Conservation (phyloP, 2,329 filamentous ascomycete species). For the Penicillium nordicum region DNA sequence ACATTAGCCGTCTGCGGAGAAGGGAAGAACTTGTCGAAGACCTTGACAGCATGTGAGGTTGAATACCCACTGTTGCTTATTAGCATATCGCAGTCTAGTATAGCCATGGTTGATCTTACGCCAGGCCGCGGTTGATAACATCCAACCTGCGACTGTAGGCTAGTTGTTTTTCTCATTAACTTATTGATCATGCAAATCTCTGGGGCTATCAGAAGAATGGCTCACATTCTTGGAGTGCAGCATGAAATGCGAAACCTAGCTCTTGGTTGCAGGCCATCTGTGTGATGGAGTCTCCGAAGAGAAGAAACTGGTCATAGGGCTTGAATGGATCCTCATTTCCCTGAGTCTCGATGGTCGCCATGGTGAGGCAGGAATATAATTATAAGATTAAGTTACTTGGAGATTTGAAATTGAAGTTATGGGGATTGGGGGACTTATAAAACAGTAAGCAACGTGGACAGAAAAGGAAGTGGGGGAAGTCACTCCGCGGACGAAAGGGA, state of each 20-base stretch:
- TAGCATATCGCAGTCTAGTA: slow-evolving; percentile 1
- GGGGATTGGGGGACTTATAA: not conserved
- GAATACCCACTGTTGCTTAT: slow-evolving; percentile 65
- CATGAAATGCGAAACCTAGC: slow-evolving; percentile 70
- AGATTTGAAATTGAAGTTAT: not conserved
- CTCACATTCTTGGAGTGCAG: slow-evolving; percentile 66
- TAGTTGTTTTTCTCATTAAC: slow-evolving; percentile 35
- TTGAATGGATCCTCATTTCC: slow-evolving; percentile 14
- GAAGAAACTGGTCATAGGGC: slow-evolving; percentile 69
- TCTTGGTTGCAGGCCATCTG: slow-evolving; percentile 61
- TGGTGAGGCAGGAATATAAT: not conserved
- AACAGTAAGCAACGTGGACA: not conserved
- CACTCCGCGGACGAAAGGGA: slow-evolving; percentile 16
- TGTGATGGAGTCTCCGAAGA: slow-evolving; percentile 88
- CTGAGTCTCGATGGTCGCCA: not conserved
- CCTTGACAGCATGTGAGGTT: slow-evolving; percentile 67
- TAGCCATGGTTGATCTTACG: slow-evolving; percentile 36
- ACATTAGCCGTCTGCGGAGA: slow-evolving; percentile 53
- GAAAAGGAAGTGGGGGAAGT: slow-evolving; percentile 3
- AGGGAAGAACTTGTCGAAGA: slow-evolving; percentile 69
- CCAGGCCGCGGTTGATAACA: slow-evolving; percentile 82
- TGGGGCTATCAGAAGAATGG: slow-evolving; percentile 10
- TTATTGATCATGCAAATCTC: not conserved
- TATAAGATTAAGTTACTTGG: not conserved
- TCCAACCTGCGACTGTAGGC: slow-evolving; percentile 75